Base-by-base conservation (phyloP, 2,329 filamentous ascomycete species). In the Clarireedia paspali region DNA sequence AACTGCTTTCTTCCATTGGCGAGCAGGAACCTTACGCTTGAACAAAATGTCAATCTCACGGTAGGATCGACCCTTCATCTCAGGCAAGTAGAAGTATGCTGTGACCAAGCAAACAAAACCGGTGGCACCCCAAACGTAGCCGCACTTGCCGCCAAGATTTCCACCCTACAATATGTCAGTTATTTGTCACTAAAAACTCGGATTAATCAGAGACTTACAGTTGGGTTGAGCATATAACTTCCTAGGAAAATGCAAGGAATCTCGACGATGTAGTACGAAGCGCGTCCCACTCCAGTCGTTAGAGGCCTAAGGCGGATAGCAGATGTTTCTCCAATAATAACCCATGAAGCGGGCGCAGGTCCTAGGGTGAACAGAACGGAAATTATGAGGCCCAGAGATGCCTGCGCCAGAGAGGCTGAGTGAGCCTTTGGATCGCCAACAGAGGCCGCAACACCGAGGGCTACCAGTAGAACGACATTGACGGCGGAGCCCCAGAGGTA, bases 261-360 rank as follows among this genome's bases (percentile, higher is more conserved):
- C 57, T 86, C 78, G 59, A 83, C 72, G 4, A 83, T 63, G 70
- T 87, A 86, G 75, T 87, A 87, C 10, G 74, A 71, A 52, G 71
- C 83, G 66, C 83, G 82, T 66, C 83, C 83, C 50, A 85, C 70
- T 69, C 82, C 83, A 24, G 83, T 86, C 2, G 80, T 86, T n/a
- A 86, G 71, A 47, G 83, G 80, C 47, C 83, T 70, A 30, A 87
- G 82, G 59, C 83, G 82, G 53, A 86, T 77, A 50, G 83, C 72
- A 0, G 83, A 84, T 2, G 83, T 86, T 70, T 87, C 83, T 62
- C 79, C 82, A 48, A 87, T 86, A 61, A 86, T 83, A 70, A 82
- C 79, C 77, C 79, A 87, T 7, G 83, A 85, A 40, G 80, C 79
- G 47, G 83, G 83, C 1, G 81, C 83, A 24, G 81, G 81, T 62